Base-by-base conservation (phyloP, 106 monocot genomes). In the Dendrobium catenatum region DNA sequence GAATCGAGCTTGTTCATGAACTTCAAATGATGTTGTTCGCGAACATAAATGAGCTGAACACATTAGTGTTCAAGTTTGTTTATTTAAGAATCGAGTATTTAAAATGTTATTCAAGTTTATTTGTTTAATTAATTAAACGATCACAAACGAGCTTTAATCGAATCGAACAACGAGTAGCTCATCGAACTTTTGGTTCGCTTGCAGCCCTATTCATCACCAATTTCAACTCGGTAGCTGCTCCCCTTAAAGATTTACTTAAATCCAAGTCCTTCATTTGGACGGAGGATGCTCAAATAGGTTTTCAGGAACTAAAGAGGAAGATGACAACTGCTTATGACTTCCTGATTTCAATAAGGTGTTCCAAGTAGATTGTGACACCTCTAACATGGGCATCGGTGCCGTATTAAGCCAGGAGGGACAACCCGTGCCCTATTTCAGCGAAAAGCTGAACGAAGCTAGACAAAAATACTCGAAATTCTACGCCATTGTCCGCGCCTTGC, bases 401-500 rank as follows among this genome's bases (percentile, higher is more conserved):
- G 82, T 64, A 0, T 15, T 67, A 4, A 78, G 68, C 26, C 78
- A 83, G 72, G 67, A 70, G 3, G 22, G 40, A 24, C 77, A 78
- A 18, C 29, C 19, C 0, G 22, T 81, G 0, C 7, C 55, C 9
- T 81, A 33, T 31, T 81, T 81, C 19, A 81, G 55, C 10, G 73
- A 74, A n/a, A 81, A 81, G 27, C 72, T 72, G 18, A 78, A 78
- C 41, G 58, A 59, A 10, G 16, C 10, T 2, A 15, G 56, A 47
- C 26, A 7, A 9, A 78, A 78, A n/a, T 78, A 78, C 4, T 78
- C 78, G 31, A 49, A 72, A 80, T 59, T 78, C 15, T 78, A 78
- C 40, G 78, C 37, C 0, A 78, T 78, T 2, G 58, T 78, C 6
- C 33, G 59, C 19, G 17, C 58, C 0, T 31, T 78, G 4, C 0